Evolutionary conservation across 768 basidiomycete genomes (phyloP), one percentile per base, ranked within the genome.

Genomic region (Crucibulum laeve): DNA sequence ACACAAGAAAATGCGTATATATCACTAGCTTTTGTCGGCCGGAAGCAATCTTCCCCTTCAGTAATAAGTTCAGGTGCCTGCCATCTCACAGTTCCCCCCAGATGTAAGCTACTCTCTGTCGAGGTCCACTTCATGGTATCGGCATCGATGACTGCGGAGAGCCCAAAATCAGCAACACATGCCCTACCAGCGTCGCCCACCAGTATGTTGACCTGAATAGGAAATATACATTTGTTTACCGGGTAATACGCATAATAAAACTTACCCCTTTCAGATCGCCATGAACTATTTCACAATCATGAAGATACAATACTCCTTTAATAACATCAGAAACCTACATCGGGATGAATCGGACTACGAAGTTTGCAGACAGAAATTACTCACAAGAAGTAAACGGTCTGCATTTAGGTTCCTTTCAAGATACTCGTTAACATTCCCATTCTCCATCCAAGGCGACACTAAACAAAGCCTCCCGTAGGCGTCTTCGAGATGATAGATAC

Each of bases 131-230:
- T 43, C 7, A 48, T 40, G 8, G 47, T 48, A 11, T 50, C 43
- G 25, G 43, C 47, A 18, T 55, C 52, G 2, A 46, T 43, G 14
- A 55, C 26, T 6, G 26, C 36, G 15, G 53, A 47, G 2, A 52
- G 42, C n/a, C 54, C 54, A 34, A 56, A 56, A 26, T 56, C 54
- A 5, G 50, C 43, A 10, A 56, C 28, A 45, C 52, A 52, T 7
- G 49, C 54, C n/a, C 26, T 28, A 3, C 43, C 41, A 4, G 42
- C 13, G 10, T 43, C 21, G 21, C 36, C 34, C 13, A 55, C 43
- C 7, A 55, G 50, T 25, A 55, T 41, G 38, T 55, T 55, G 13
- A 38, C 52, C 52, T 55, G 23, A 11, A 17, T 10, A 17, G 14
- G 28, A 25, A 22, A 23, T 8, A 22, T n/a, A 2, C 18, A 25